phyloP scores from a whole-genome alignment of 768 basidiomycete species.

The Steccherinum ochraceum region DNA sequence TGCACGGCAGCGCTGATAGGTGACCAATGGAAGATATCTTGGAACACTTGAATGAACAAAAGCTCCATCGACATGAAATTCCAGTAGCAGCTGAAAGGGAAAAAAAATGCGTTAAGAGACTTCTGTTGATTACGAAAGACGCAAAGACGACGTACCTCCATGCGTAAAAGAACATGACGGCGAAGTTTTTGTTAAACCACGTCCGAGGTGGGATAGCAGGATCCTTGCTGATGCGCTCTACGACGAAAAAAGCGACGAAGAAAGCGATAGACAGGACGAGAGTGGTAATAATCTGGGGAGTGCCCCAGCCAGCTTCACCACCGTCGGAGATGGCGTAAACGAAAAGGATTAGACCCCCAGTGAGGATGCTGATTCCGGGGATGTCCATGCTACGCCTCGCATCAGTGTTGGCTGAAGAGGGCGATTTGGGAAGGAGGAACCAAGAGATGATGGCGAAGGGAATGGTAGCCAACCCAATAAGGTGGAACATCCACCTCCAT shows the following conservation, averaged over 20 bases:
- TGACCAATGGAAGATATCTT: not conserved
- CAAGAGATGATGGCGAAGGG: not conserved
- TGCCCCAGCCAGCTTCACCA: not conserved
- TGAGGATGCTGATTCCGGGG: too few relatives aligned
- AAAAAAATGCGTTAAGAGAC: too few relatives aligned
- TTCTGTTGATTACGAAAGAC: too few relatives aligned
- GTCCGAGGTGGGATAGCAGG: not conserved
- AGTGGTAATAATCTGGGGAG: not conserved
- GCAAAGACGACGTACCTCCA: not conserved
- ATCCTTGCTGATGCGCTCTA: not conserved
- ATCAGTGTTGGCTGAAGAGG: too few relatives aligned
- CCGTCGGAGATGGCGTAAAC: not conserved
- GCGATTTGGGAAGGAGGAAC: not conserved
- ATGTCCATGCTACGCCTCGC: too few relatives aligned
- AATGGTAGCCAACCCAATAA: not conserved
- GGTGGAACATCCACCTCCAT: not conserved
- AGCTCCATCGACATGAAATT: constrained; percentile 1
- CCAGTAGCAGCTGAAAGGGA: constrained; percentile 2
- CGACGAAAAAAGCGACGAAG: not conserved
- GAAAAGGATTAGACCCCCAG: not conserved
- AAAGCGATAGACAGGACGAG: not conserved
- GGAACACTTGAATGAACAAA: not conserved
- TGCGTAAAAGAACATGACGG: not conserved
- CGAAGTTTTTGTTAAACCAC: not conserved
- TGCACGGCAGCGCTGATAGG: not conserved